Conservation (phyloP, 495 filamentous ascomycete species). For the Aspergillus egyptiacus region DNA sequence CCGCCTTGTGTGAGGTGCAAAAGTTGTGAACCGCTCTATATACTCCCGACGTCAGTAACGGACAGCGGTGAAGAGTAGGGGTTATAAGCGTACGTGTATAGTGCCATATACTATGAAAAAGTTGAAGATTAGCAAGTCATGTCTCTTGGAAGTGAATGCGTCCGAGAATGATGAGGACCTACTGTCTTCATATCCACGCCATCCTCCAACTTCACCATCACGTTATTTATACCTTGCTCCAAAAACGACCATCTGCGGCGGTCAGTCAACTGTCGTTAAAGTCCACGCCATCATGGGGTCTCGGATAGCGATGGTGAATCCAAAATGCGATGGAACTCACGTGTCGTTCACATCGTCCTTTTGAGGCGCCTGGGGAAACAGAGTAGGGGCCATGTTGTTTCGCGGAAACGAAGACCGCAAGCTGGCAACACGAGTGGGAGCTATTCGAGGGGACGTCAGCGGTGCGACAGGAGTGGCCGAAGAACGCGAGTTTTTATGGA, state of each 20-base stretch:
- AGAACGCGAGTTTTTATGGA: neutral
- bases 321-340: constrained; percentile 44
- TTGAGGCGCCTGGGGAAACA: constrained; percentile 51
- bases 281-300: neutral
- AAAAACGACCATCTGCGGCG: constrained; percentile 75
- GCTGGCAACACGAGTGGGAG: constrained; percentile 1
- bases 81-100: constrained; percentile 75
- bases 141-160: neutral
- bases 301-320: neutral
- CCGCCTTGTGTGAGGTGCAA: constrained; percentile 95
- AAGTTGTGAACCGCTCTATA: constrained; percentile 96
- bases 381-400: constrained; percentile 28
- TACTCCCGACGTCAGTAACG: constrained; percentile 18
- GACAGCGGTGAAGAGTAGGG: constrained; percentile 3
- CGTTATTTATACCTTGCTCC: constrained; percentile 77
- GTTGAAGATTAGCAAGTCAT: constrained; percentile 8
- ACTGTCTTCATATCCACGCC: constrained; percentile 89
- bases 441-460: constrained; percentile 8
- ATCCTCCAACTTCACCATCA: constrained; percentile 86
- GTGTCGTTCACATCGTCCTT: constrained; percentile 81
- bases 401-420: constrained; percentile 12
- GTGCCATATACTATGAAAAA: constrained; percentile 75
- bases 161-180: constrained; percentile 29
- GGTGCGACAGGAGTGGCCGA: neutral
- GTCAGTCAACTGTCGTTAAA: constrained; percentile 12